A percentile compares a stretch with the other conserved stretches of the same genome.
Evolutionary conservation across 2,329 filamentous ascomycete species (phyloP).

Genomic region (Phyllosticta citriasiana): DNA sequence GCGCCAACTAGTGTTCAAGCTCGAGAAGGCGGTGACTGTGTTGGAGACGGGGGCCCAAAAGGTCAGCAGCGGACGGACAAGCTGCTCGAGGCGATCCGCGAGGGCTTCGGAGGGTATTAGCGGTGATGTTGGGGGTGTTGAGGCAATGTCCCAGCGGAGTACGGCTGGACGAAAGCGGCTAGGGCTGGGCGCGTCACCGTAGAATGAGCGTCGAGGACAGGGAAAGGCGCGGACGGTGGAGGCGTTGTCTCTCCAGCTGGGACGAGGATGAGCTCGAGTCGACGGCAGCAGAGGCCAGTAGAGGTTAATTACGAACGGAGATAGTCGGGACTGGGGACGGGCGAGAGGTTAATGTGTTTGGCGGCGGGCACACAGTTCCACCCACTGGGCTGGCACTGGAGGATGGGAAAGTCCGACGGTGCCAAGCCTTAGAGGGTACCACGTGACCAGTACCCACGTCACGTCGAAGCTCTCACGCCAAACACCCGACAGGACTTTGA

Average conservation of each 20-base stretch:
- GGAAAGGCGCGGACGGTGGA: constrained; percentile 3
- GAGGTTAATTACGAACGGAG: constrained; percentile 8
- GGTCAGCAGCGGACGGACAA: neutral
- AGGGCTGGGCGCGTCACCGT: constrained; percentile 11
- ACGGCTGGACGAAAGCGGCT: constrained; percentile 10
- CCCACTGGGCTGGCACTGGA: neutral
- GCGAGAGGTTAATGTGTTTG: constrained; percentile 7
- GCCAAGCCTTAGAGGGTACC: neutral
- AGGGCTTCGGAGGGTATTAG: constrained; percentile 9
- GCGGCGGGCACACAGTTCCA: constrained; percentile 4
- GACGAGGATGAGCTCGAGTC: constrained; percentile 1
- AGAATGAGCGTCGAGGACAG: constrained; percentile 4
- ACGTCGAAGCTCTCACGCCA: neutral
- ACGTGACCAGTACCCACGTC: neutral
- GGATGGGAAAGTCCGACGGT: constrained; percentile 9
- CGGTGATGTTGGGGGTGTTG: constrained; percentile 8
- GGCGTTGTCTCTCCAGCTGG: constrained; percentile 8
- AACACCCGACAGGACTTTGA: too few species aligned
- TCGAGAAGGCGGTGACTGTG: constrained; percentile 2
- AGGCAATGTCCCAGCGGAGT: constrained; percentile 9
- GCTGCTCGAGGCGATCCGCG: constrained; percentile 3
- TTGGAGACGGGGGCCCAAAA: neutral
- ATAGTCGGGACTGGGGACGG: constrained; percentile 4
- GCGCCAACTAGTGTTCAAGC: constrained; percentile 10
- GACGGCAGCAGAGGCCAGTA: constrained; percentile 1